Percentiles rank a stretch among this genome's conserved stretches.
Conservation (phyloP, 2,329 filamentous ascomycete species). For the Neopestalotiopsis rosae region DNA sequence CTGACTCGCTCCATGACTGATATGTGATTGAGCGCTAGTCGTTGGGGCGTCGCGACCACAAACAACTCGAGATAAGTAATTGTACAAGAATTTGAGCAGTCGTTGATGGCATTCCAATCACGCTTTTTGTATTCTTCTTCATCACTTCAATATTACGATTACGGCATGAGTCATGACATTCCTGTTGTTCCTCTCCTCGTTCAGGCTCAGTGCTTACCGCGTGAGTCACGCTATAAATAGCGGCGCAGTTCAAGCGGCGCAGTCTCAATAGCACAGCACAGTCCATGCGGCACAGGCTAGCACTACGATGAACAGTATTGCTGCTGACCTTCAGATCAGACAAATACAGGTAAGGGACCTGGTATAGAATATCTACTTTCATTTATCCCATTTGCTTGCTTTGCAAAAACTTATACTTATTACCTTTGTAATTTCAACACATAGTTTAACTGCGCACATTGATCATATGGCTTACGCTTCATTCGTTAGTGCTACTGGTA, state of each 20-base stretch:
- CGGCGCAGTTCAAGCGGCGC: neutral
- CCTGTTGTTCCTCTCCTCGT: no score
- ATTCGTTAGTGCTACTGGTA: no score
- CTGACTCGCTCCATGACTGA: conserved; percentile 27
- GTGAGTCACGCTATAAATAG: neutral
- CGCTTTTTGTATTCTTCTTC: neutral
- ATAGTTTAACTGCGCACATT: no score
- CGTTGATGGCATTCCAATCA: neutral
- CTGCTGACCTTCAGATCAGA: no score
- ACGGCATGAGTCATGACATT: neutral
- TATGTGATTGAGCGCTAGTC: neutral
- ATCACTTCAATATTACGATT: neutral
- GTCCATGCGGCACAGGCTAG: no score
- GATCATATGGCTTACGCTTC: no score
- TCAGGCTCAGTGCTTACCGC: neutral
- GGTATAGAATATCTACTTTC: no score
- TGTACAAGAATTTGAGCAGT: neutral
- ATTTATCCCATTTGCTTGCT: no score
- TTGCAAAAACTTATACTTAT: no score
- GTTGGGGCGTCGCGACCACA: neutral
- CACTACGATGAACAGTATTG: no score
- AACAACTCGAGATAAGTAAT: neutral
- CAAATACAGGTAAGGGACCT: no score
- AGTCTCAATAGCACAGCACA: neutral
- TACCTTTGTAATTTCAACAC: no score